Conservation (phyloP, 1,284 basidiomycete genomes). For the Cutaneotrichosporon sp. region DNA sequence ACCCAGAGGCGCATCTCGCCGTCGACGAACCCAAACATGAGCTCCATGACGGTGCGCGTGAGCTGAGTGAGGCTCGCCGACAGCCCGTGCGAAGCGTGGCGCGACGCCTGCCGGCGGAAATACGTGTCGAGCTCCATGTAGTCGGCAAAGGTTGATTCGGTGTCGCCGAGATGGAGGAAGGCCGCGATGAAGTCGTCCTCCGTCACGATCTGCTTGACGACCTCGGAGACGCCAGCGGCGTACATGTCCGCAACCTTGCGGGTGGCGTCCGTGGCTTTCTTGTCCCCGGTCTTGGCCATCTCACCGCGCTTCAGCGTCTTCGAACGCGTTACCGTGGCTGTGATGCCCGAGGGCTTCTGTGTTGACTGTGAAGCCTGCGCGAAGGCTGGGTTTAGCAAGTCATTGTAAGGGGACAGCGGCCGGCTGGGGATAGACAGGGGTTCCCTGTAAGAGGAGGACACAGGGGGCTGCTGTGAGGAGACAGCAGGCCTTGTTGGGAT, state of each 20-base stretch:
- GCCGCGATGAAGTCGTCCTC: conserved; percentile 89
- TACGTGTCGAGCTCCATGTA: conserved; percentile 93
- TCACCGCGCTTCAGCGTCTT: conserved; percentile 62
- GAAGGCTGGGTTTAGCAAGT: conserved; percentile 16
- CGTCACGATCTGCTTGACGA: conserved; percentile 71
- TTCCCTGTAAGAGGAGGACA: no score
- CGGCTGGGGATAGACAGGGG: no score
- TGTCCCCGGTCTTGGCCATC: conserved; percentile 3
- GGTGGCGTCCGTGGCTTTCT: conserved; percentile 17
- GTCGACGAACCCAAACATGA: conserved; percentile 91
- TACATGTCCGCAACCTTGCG: conserved; percentile 59
- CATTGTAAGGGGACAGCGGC: no score
- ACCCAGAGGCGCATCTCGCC: conserved; percentile 80
- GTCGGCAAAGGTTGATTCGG: conserved; percentile 88
- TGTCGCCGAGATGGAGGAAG: conserved; percentile 87
- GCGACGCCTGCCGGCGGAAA: conserved; percentile 83
- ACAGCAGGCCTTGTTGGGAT: no score
- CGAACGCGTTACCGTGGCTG: conserved; percentile 62
- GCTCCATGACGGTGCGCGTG: conserved; percentile 81
- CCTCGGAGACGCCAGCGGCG: conserved; percentile 68
- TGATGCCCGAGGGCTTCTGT: conserved; percentile 12
- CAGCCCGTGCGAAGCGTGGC: conserved; percentile 61
- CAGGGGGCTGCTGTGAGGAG: no score
- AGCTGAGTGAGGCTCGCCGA: conserved; percentile 72
- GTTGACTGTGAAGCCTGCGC: conserved; percentile 9